Evolutionary conservation across 306 rosid species (phyloP).

Genomic region (Morella rubra): DNA sequence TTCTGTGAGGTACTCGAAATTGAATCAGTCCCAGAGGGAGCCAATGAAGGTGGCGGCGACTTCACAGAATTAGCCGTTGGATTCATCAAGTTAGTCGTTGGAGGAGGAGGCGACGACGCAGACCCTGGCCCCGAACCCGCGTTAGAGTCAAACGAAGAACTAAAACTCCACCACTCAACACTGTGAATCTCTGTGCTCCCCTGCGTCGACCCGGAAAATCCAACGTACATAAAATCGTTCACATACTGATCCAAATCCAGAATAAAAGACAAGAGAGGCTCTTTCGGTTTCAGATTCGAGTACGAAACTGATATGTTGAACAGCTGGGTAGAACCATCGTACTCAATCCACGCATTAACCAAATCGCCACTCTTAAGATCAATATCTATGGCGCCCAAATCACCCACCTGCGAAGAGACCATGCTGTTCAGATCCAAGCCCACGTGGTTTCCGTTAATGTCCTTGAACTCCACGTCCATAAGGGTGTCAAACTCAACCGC

Average conservation of each 20-base stretch:
- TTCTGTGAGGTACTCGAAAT: conserved; percentile 38
- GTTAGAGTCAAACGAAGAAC: conserved; percentile 56
- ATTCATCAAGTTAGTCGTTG: conserved; percentile 60
- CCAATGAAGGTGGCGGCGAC: conserved; percentile 68
- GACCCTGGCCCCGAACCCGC: conserved; percentile 24
- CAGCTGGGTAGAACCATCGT: conserved; percentile 54
- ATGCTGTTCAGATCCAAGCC: conserved; percentile 83
- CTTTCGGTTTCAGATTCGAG: conserved; percentile 80
- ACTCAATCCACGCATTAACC: conserved; percentile 91
- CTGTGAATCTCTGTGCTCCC: conserved; percentile 91
- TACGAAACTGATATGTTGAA: conserved; percentile 74
- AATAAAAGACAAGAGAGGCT: conserved; percentile 58
- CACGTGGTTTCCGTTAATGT: conserved; percentile 92
- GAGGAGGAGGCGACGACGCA: conserved; percentile 55
- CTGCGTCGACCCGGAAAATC: conserved; percentile 93
- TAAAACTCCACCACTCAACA: conserved; percentile 92
- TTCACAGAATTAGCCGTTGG: conserved; percentile 52
- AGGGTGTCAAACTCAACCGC: conserved; percentile 96
- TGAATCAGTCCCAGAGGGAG: conserved; percentile 51
- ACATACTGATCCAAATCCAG: conserved; percentile 69
- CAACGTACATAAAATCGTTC: conserved; percentile 88
- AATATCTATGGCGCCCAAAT: conserved; percentile 53
- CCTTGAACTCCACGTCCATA: conserved; percentile 86
- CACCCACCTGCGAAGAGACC: conserved; percentile 56
- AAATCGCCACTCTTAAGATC: conserved; percentile 84